Conservation (phyloP, 495 filamentous ascomycete genomes). For the Penicillium cataractarum region DNA sequence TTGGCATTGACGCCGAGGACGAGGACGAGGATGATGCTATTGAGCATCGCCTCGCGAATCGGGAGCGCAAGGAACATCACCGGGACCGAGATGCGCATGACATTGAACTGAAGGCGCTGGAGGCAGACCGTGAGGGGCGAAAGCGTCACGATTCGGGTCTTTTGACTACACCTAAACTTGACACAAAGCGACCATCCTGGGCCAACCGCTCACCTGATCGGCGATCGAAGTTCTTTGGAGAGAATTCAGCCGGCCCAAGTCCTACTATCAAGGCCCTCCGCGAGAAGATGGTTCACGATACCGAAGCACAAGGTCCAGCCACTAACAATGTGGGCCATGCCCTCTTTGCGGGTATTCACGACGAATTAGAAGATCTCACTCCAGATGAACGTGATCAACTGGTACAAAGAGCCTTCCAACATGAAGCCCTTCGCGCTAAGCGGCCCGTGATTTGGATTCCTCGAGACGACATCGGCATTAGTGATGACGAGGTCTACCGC, state of each 20-base stretch:
- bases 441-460: conserved; percentile 94
- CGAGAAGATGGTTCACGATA: conserved; percentile 49
- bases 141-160: conserved; percentile 20
- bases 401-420: conserved; percentile 87
- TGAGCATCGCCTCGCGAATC: conserved; percentile 52
- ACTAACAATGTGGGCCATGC: conserved; percentile 66
- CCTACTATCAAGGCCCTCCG: conserved; percentile 39
- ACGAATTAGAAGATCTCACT: conserved; percentile 92
- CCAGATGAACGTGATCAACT: conserved; percentile 87
- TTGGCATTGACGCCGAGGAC: conserved; percentile 45
- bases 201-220: conserved; percentile 43
- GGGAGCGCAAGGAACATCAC: conserved; percentile 38
- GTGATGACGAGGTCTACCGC: conserved; percentile 84
- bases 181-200: conserved; percentile 42
- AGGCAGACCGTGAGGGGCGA: conserved; percentile 32
- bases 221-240: conserved; percentile 47
- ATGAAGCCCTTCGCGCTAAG: conserved; percentile 82
- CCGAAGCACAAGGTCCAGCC: conserved; percentile 66
- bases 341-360: conserved; percentile 82
- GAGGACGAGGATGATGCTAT: conserved; percentile 37
- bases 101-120: conserved; percentile 64
- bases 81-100: conserved; percentile 49
- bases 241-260: conserved; percentile 34
- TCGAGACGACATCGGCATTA: conserved; percentile 85
- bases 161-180: conserved; percentile 26